Evolutionary conservation across 2,329 filamentous ascomycete genomes (phyloP), one percentile per base, ranked within the genome.

Genomic region (Rutstroemia sp.): DNA sequence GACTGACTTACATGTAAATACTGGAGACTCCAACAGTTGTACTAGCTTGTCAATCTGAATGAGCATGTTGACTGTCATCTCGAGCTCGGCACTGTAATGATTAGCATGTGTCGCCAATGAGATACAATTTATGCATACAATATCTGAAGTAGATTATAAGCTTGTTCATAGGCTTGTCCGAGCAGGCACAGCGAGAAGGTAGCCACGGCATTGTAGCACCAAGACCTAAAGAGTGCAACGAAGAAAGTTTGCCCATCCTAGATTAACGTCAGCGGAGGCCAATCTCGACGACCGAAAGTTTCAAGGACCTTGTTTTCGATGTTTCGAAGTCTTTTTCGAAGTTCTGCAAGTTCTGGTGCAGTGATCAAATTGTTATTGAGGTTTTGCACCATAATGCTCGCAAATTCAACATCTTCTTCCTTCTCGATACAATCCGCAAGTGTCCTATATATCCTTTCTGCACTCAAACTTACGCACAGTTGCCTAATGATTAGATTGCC

Each of bases 1-100:
- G 19, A n/a, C 27, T n/a, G 14, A 71, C 85, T 73, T 73, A 95
- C 90, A 99, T 48, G 94, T 99, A 68, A 99, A 99, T 1, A 99
- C 94, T 0, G 94, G 94, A 0, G 92, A 97, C 71, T 99, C 94
- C 41, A 99, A 84, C 16, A 99, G 79, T 71, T 99, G 94, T 12
- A 99, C 94, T 16, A 99, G 80, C 71, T 99, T 99, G 72, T 99
- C 94, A 64, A 99, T 96, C 71, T 99, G 95, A 45, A 99, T 99
- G 55, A 99, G 81, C 73, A 96, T 95, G 66, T 96, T 96, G 65
- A 99, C 94, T 0, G 92, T 97, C 90, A 99, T 97, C 71, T 99
- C 94, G 49, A 99, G 78, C 67, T 99, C 94, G 58, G 90, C 94
- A 72, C 90, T 95, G 48, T 23, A 19, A 47, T 71, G 48, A 69